These are phyloP conservation scores for Martensiomyces pterosporus DNA, from an alignment of 192 early-diverging fungal genomes.

Conservation along the genomic window DNA sequence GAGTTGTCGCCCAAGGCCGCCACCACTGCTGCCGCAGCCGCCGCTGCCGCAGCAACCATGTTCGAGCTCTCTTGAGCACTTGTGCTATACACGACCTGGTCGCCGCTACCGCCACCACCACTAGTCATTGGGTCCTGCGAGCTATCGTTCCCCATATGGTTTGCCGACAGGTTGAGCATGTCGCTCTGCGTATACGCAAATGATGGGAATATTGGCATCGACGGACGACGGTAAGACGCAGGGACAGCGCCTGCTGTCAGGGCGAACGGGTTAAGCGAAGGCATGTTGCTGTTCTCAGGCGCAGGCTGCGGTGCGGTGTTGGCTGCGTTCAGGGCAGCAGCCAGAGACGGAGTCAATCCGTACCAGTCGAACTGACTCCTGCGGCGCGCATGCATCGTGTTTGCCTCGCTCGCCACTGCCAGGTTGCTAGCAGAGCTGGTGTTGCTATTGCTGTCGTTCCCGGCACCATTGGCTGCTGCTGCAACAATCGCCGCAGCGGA, in stretches of 20 bases:
- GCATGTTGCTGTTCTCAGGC: constrained; percentile 7
- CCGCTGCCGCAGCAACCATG: constrained; percentile 17
- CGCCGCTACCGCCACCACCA: not conserved
- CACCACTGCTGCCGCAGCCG: constrained; percentile 32
- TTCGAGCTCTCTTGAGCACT: constrained; percentile 1
- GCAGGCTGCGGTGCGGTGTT: constrained; percentile 14
- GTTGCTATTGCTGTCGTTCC: not conserved
- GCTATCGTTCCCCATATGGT: not conserved
- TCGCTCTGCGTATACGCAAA: constrained; percentile 22
- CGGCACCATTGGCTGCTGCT: constrained; percentile 1
- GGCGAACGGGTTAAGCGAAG: constrained; percentile 24
- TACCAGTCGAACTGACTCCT: constrained; percentile 52
- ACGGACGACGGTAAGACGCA: constrained; percentile 36
- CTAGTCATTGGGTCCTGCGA: too few relatives aligned
- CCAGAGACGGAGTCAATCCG: constrained; percentile 45
- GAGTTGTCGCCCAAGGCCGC: constrained; percentile 17
- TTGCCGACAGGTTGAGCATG: constrained; percentile 16
- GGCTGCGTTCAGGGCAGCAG: constrained; percentile 34
- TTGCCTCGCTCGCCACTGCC: not conserved
- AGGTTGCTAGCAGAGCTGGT: not conserved
- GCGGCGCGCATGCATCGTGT: constrained; percentile 30
- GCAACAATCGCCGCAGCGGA: constrained; percentile 11
- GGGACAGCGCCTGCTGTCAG: constrained; percentile 6
- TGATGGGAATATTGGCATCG: constrained; percentile 46
- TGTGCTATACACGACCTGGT: not conserved